Conservation (phyloP, 805 yeast species). For the Yamadazyma laniorum region DNA sequence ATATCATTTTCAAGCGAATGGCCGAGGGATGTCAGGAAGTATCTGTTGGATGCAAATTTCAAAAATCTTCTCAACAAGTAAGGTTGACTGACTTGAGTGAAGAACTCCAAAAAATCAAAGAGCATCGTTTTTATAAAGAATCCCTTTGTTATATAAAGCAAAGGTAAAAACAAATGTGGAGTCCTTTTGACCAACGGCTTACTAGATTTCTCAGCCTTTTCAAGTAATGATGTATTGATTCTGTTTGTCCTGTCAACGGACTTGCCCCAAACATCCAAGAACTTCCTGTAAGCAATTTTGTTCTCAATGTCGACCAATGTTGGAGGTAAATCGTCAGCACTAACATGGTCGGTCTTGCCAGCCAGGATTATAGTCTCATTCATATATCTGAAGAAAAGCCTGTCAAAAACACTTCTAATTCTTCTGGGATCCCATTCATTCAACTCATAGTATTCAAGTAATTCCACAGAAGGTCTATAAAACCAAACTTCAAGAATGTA, state of each 20-base stretch:
- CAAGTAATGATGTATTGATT: conserved; percentile 8
- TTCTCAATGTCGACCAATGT: conserved; percentile 15
- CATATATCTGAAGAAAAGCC: conserved; percentile 11
- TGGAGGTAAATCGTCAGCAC: conserved; percentile 63
- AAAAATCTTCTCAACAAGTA: conserved; percentile 14
- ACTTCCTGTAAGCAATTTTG: conserved; percentile 18
- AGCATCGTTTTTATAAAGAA: conserved; percentile 7
- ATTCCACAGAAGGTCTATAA: conserved; percentile 21
- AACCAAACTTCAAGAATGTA: conserved; percentile 17
- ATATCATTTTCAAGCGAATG: not conserved
- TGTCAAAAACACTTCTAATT: conserved; percentile 18
- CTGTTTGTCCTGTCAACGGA: conserved; percentile 16
- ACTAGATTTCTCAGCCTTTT: conserved; percentile 13
- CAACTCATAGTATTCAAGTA: conserved; percentile 19
- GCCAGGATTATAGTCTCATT: conserved; percentile 8
- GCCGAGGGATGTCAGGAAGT: not conserved
- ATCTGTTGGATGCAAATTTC: conserved; percentile 13
- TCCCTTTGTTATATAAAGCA: conserved; percentile 1
- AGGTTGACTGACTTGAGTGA: conserved; percentile 15
- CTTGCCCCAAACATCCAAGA: conserved; percentile 24
- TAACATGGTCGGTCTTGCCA: conserved; percentile 9
- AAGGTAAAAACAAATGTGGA: conserved; percentile 13
- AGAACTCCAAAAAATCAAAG: conserved; percentile 13
- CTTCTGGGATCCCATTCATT: conserved; percentile 27
- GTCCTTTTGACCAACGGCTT: conserved; percentile 14